These are phyloP conservation scores for Erigeron philadelphicus DNA, from an alignment of 140 eudicot genomes.

Conservation along the genomic window DNA sequence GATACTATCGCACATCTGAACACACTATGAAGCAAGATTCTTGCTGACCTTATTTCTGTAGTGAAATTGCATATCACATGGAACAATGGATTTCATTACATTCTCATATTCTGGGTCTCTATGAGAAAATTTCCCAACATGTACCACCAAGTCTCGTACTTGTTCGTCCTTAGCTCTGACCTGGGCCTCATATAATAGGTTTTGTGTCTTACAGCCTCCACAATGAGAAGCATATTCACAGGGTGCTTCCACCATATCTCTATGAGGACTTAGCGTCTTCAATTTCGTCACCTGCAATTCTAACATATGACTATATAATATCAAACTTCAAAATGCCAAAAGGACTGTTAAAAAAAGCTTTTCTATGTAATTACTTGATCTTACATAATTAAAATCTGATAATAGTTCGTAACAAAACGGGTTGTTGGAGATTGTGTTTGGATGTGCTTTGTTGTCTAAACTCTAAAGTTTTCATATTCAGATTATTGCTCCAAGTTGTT, in stretches of 20 bases:
- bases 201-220: conserved; percentile 92
- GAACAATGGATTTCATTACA: conserved; percentile 81
- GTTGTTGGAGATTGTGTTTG: background rate
- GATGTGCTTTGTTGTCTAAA: background rate
- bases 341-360: background rate
- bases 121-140: conserved; percentile 69
- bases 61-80: conserved; percentile 85
- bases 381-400: background rate
- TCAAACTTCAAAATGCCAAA: conserved; percentile 7
- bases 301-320: conserved; percentile 23
- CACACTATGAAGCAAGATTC: background rate
- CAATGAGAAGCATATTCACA: conserved; percentile 85
- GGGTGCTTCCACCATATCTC: conserved; percentile 85
- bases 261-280: conserved; percentile 67
- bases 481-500: no score
- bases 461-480: no score
- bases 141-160: conserved; percentile 71
- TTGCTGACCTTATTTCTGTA: conserved; percentile 79
- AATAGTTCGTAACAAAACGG: background rate
- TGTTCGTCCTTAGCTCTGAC: conserved; percentile 81
- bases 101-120: conserved; percentile 44
- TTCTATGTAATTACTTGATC: background rate
- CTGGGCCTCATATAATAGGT: conserved; percentile 76
- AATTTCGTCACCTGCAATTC: conserved; percentile 71
- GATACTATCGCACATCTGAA: background rate